Evolutionary conservation across 768 basidiomycete genomes (phyloP).

Genomic region (Hortiboletus campestris): DNA sequence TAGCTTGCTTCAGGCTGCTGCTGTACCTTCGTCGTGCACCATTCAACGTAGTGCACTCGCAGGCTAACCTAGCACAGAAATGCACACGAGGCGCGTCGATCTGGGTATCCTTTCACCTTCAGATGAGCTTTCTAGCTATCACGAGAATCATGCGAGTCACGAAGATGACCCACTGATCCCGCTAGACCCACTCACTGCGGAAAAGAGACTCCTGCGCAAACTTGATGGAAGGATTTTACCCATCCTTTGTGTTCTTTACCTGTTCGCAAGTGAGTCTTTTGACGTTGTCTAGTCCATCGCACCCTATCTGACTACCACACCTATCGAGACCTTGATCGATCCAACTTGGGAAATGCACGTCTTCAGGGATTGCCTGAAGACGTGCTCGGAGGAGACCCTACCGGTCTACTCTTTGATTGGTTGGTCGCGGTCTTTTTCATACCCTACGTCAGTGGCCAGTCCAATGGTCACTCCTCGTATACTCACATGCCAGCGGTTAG

Average conservation of each 20-base stretch:
- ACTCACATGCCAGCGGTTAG: conserved; percentile 34
- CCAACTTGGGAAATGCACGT: conserved; percentile 78
- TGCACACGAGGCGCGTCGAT: conserved; percentile 18
- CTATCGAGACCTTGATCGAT: conserved; percentile 58
- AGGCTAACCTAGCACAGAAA: neutral
- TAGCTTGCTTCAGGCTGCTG: neutral
- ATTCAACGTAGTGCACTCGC: neutral
- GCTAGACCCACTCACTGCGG: conserved; percentile 34
- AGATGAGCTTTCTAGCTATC: conserved; percentile 1
- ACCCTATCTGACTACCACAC: neutral
- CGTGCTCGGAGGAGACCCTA: conserved; percentile 63
- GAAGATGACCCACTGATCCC: conserved; percentile 23
- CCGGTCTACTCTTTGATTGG: conserved; percentile 74
- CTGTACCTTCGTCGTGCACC: neutral
- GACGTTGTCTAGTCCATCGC: neutral
- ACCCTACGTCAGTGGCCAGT: conserved; percentile 56
- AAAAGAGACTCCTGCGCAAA: conserved; percentile 57
- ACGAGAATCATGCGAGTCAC: conserved; percentile 1
- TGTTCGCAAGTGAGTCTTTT: conserved; percentile 65
- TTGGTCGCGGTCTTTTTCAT: conserved; percentile 76
- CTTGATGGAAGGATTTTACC: conserved; percentile 68
- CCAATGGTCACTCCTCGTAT: neutral
- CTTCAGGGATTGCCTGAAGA: conserved; percentile 69
- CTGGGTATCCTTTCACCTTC: neutral
- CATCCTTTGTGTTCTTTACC: conserved; percentile 68